phyloP scores from a whole-genome alignment of 495 filamentous ascomycete genomes.

The Trichodelitschia bisporula region DNA sequence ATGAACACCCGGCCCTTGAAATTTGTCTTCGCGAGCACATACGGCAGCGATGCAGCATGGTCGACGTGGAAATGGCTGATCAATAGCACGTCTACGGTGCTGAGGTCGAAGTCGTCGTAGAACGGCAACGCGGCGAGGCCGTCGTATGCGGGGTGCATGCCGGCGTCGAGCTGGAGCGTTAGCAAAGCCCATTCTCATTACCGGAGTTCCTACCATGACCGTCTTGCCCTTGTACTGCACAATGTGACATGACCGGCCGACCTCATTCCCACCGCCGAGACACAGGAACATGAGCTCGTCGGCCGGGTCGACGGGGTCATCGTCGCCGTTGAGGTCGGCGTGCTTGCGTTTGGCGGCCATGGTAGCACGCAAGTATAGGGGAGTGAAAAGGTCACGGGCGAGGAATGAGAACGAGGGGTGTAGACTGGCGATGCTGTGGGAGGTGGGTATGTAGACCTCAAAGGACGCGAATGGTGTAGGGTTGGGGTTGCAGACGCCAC shows the following conservation, averaged over 20 bases:
- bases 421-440: too few relatives aligned
- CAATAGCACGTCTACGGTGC: conserved; percentile 84
- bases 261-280: conserved; percentile 87
- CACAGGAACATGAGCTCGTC: conserved; percentile 88
- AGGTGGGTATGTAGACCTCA: conserved; percentile 7
- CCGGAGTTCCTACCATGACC: conserved; percentile 59
- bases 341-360: conserved; percentile 27
- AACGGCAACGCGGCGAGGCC: conserved; percentile 83
- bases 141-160: conserved; percentile 92
- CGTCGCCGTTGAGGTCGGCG: conserved; percentile 13
- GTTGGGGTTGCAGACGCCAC: too few relatives aligned
- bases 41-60: conserved; percentile 86
- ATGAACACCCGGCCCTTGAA: conserved; percentile 94
- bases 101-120: conserved; percentile 95
- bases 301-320: conserved; percentile 24
- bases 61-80: conserved; percentile 89
- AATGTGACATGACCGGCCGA: conserved; percentile 91
- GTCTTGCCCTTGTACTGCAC: conserved; percentile 98
- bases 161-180: conserved; percentile 58
- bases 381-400: too few relatives aligned
- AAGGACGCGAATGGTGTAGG: too few relatives aligned
- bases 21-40: conserved; percentile 91
- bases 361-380: conserved; percentile 2
- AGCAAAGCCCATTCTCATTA: conserved; percentile 4
- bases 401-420: too few relatives aligned